Evolutionary conservation across 257 asterid species (phyloP), one percentile per base, ranked within the genome.

Genomic region (Fraxinus quadrangulata): DNA sequence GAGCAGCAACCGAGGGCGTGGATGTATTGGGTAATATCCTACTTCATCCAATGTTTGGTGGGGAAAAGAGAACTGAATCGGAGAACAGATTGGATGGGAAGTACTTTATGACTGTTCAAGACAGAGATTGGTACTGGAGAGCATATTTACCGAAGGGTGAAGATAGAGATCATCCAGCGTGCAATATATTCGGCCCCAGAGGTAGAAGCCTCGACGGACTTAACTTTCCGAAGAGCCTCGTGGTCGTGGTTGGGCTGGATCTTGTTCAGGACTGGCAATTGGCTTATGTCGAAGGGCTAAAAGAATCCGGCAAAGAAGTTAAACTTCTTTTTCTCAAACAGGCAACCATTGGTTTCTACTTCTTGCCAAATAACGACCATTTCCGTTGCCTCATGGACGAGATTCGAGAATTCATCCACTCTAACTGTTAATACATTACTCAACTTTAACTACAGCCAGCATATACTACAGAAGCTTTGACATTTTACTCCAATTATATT

Each of bases 401-500:
- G 79, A 75, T 54, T 59, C 73, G 16, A 49, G 31, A 47, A 0
- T 81, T 81, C 70, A 81, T 81, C 68, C 84, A 81, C 72, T 71
- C 80, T 33, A 80, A 70, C 80, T 67, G 65, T 70, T 61, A 61
- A 42, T 75, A 78, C 34, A 51, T 28, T 3, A 59, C 56, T 75
- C 33, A 68, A 61, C 74, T 61, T 59, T 42, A 23, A 56, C 71
- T 28, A 40, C 74, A 72, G 49, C 76, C 75, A 72, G 75, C 61
- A 80, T 63, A 80, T 47, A 71, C 71, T 19, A 75, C 74, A 75
- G 9, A 76, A 80, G 77, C 77, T 70, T 61, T 61, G 77, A 67
- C 77, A 70, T 70, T 34, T 75, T 77, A 73, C 70, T 74, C 21
- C 51, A 67, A 28, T n/a, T 28, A 67, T 33, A n/a, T 30, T 51